Evolutionary conservation across 176 grass and related monocot species (phyloP), one percentile per base, ranked within the genome.

Genomic region (Coix lacrymajobi): DNA sequence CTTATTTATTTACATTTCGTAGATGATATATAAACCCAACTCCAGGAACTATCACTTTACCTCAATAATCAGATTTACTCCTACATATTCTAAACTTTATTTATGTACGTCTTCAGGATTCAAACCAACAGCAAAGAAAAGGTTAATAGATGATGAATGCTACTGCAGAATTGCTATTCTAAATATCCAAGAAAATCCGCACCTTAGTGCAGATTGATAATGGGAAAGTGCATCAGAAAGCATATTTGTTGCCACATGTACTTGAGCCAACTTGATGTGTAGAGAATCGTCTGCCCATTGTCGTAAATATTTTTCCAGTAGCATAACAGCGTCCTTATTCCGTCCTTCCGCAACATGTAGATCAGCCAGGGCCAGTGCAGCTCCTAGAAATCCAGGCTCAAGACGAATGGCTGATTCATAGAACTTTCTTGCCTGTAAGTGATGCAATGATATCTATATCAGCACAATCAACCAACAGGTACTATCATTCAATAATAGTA

Each of bases 181-280:
- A 75, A 57, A 84, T 40, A 62, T 45, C 24, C 52, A 85, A 72
- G 65, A 61, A 33, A 56, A 15, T 63, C n/a, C 28, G 20, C 79
- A 98, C 96, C 96, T 98, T 91, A 98, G 83, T 86, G 96, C 96
- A 83, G 92, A 86, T 90, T 98, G 96, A 69, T 91, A 98, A 85
- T 95, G 96, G 32, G 90, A 92, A 79, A 98, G 91, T 78, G 96
- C 88, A 77, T 98, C 96, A 38, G 96, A 95, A 71, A 98, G 85
- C 89, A 95, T 90, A 85, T 95, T 95, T 31, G 88, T 95, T 46
- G 79, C 91, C 24, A 85, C 92, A 90, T 90, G 91, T 72, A 98
- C 87, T 95, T 98, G 91, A 81, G 96, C 96, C 84, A 98, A 82
- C 66, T 95, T 98, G 68, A 95, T 85, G 62, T 98, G 92, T 77